Percentiles rank a stretch among this genome's conserved stretches.
Evolutionary conservation across 768 basidiomycete genomes (phyloP).

Genomic region (Amanita polypyramis): DNA sequence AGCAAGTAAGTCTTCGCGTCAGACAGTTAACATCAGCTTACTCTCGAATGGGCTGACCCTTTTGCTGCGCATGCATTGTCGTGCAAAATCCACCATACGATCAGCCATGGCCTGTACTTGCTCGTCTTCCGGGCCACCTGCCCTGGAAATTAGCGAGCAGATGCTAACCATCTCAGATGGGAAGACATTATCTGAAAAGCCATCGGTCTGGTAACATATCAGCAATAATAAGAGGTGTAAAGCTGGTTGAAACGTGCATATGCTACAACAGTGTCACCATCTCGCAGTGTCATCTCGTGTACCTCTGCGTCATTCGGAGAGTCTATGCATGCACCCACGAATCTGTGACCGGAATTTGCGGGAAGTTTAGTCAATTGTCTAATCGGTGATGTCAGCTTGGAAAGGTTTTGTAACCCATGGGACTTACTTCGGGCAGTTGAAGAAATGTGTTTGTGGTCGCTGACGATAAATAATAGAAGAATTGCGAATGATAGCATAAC

Average conservation of each 20-base stretch:
- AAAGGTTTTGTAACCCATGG: conserved; percentile 8
- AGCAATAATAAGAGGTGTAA: conserved; percentile 18
- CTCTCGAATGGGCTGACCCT: conserved; percentile 70
- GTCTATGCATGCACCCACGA: conserved; percentile 43
- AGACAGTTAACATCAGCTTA: conserved; percentile 18
- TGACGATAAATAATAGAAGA: conserved; percentile 50
- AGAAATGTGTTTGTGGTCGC: conserved; percentile 40
- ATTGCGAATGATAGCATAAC: conserved; percentile 61
- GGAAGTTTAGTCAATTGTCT: conserved; percentile 49
- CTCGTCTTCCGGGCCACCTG: conserved; percentile 42
- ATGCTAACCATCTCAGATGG: conserved; percentile 60
- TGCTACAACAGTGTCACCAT: conserved; percentile 43
- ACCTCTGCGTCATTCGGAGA: conserved; percentile 37
- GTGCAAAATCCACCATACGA: conserved; percentile 59
- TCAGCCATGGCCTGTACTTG: conserved; percentile 67
- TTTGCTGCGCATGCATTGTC: conserved; percentile 58
- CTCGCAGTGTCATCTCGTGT: conserved; percentile 31
- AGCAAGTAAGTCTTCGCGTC: conserved; percentile 6
- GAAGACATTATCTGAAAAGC: conserved; percentile 53
- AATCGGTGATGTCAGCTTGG: conserved; percentile 14
- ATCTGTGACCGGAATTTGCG: conserved; percentile 28
- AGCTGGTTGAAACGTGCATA: conserved; percentile 23
- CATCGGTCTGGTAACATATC: conserved; percentile 32
- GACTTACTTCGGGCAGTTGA: conserved; percentile 43
- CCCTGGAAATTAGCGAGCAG: conserved; percentile 52